Evolutionary conservation across 2,329 filamentous ascomycete species (phyloP).

Genomic region (Claviceps africana): DNA sequence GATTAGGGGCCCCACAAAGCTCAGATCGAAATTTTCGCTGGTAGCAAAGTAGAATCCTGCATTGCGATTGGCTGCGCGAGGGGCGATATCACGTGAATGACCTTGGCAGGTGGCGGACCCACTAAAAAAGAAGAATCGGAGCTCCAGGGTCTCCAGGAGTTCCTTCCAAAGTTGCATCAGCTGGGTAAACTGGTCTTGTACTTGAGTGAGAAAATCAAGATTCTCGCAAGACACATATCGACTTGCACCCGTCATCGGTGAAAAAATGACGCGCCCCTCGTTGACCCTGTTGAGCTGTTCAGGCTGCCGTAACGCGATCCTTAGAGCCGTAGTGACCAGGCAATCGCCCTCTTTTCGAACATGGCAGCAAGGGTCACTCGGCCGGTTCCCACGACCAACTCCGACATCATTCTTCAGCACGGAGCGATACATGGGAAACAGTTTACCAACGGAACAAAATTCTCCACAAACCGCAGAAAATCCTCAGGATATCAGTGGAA

Average conservation of each 20-base stretch:
- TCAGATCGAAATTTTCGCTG: conserved; percentile 16
- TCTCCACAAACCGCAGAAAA: conserved; percentile 2
- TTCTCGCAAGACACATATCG: neutral
- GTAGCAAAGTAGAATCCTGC: neutral
- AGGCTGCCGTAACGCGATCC: conserved; percentile 17
- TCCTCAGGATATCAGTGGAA: conserved; percentile 17
- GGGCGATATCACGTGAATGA: conserved; percentile 7
- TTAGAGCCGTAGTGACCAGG: conserved; percentile 16
- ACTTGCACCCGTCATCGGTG: neutral
- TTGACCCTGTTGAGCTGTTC: conserved; percentile 17
- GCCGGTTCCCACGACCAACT: conserved; percentile 9
- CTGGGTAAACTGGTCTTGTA: neutral
- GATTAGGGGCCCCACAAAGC: conserved; percentile 6
- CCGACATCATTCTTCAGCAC: conserved; percentile 13
- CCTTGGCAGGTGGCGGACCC: neutral
- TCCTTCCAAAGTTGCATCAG: too few species aligned
- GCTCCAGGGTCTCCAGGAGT: neutral
- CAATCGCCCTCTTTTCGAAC: conserved; percentile 12
- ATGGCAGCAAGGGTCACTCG: conserved; percentile 11
- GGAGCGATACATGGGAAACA: conserved; percentile 5
- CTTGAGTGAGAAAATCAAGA: neutral
- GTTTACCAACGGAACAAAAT: conserved; percentile 9
- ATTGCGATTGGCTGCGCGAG: conserved; percentile 3
- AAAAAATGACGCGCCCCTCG: conserved; percentile 20
- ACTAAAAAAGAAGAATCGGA: conserved; percentile 1